Conservation (phyloP, 306 rosid species). For the Calophaca sinica region DNA sequence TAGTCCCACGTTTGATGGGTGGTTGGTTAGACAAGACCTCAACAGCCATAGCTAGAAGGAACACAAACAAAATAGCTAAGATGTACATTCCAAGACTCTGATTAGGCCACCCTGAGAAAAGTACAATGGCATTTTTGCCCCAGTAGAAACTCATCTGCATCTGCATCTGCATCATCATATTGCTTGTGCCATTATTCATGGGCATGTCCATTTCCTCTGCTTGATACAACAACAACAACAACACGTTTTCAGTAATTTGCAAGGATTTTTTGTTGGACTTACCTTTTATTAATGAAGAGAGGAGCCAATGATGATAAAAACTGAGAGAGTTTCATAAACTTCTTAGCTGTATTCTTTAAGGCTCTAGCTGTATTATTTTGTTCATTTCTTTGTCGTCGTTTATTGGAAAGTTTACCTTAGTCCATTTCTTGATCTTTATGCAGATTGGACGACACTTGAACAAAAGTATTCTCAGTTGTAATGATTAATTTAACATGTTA, state of each 20-base stretch:
- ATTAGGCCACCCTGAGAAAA: conserved; percentile 71
- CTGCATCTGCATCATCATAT: conserved; percentile 48
- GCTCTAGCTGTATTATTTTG: conserved; percentile 1
- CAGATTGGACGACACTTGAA: neutral
- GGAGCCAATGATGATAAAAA: conserved; percentile 15
- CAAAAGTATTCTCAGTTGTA: neutral
- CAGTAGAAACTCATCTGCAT: conserved; percentile 75
- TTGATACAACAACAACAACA: neutral
- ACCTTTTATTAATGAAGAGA: conserved; percentile 13
- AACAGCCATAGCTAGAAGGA: conserved; percentile 51
- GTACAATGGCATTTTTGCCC: conserved; percentile 68
- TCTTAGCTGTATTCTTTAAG: conserved; percentile 27
- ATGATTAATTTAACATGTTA: neutral
- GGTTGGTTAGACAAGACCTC: conserved; percentile 62
- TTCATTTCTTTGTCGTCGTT: neutral
- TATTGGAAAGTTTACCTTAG: neutral
- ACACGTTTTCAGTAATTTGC: neutral
- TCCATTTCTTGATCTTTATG: neutral
- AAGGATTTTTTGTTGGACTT: conserved; percentile 25
- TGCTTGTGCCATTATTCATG: conserved; percentile 7
- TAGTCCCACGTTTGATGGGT: conserved; percentile 31
- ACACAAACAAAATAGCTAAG: conserved; percentile 64
- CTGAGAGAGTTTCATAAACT: neutral
- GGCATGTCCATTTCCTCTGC: conserved; percentile 42
- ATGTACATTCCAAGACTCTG: conserved; percentile 61